Evolutionary conservation across 306 rosid genomes (phyloP), one percentile per base, ranked within the genome.

Genomic region (Corylus avellana): DNA sequence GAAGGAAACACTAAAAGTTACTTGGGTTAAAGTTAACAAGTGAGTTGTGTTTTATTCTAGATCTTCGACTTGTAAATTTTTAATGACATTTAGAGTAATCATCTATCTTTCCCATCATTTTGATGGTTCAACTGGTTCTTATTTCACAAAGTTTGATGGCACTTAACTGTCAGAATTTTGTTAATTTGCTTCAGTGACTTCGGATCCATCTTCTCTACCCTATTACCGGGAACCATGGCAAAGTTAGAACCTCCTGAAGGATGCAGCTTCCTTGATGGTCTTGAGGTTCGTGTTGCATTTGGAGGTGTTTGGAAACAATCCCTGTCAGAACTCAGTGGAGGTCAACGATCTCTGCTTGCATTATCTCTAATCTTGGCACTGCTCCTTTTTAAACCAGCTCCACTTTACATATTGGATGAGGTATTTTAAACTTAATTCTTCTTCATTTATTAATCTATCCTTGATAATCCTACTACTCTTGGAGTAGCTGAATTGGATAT

Each of bases 221-320:
- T 95, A 76, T 85, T 95, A 72, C 98, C 98, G 20, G 98, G 98
- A 81, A 90, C 98, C 66, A 91, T 84, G 95, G 97, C 98, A 39
- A 92, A 95, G 87, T 85, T 95, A 80, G 97, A 92, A 78, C 98
- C 98, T 85, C 94, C 96, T 63, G 98, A 95, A 86, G 98, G 98
- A 69, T 73, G 93, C 81, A 92, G 85, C 83, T 95, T 95, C 84
- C 90, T 95, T 72, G 98, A 95, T 79, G 98, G 98, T 55, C 98
- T 95, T 72, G 98, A 95, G 90, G 98, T 95, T 77, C 91, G 92
- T 49, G 98, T 95, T 76, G 98, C 98, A 77, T 95, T 95, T 89
- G 98, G 98, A 71, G 77, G 94, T 80, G 98, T 92, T 70, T 95
- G 98, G 98, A 95, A 92, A 86, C 98, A 95, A 87, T 91, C 98